Conservation (phyloP, 176 grass and related monocot genomes). For the Urochloa ruziziensis region DNA sequence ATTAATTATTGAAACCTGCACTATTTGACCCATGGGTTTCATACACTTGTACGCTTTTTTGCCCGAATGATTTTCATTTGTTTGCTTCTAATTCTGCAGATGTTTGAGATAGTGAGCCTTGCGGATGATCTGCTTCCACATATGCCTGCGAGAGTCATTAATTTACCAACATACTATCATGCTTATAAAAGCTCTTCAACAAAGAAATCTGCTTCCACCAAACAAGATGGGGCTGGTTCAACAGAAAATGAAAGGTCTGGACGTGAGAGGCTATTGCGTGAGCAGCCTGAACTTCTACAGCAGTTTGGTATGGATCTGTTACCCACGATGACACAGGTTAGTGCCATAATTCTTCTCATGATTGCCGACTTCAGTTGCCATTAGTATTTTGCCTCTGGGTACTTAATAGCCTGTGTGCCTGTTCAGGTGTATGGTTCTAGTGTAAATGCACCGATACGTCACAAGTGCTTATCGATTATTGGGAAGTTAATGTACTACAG, state of each 20-base stretch:
- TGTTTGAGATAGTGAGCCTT: slow-evolving; percentile 92
- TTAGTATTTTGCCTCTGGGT: neutral
- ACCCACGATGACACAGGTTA: slow-evolving; percentile 79
- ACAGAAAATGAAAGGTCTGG: slow-evolving; percentile 71
- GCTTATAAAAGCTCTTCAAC: slow-evolving; percentile 57
- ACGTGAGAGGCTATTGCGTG: slow-evolving; percentile 74
- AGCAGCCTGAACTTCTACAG: slow-evolving; percentile 85
- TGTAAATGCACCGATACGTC: slow-evolving; percentile 78
- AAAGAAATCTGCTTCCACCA: slow-evolving; percentile 56
- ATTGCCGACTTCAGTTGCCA: neutral
- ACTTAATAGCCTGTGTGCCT: slow-evolving; percentile 1
- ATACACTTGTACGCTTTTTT: slow-evolving; percentile 14
- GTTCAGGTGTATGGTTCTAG: slow-evolving; percentile 86
- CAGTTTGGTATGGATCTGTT: slow-evolving; percentile 94
- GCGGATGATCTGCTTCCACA: slow-evolving; percentile 87
- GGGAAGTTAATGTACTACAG: slow-evolving; percentile 95
- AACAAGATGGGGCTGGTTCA: slow-evolving; percentile 57
- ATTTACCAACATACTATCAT: slow-evolving; percentile 64
- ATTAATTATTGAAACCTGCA: neutral
- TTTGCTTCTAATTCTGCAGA: slow-evolving; percentile 50
- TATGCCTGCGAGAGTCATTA: slow-evolving; percentile 77
- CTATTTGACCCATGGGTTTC: slow-evolving; percentile 2
- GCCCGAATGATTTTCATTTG: neutral
- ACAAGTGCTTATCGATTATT: slow-evolving; percentile 87
- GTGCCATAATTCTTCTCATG: neutral